Conservation (phyloP, 2,329 filamentous ascomycete species). For the Phoma sp. region DNA sequence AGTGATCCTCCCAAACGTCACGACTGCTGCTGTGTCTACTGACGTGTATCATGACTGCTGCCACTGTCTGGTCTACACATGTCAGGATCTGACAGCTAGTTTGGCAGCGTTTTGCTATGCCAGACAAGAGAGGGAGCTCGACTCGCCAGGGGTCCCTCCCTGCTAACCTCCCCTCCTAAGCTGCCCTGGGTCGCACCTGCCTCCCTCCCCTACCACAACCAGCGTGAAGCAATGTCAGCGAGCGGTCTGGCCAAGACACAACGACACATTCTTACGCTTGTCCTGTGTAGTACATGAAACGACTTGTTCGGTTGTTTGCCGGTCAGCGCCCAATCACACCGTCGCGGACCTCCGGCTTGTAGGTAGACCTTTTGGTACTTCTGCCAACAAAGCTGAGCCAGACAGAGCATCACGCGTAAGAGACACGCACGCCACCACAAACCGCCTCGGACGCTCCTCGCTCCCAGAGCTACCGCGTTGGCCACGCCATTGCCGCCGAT, state of each 20-base stretch:
- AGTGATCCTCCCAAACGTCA: background rate
- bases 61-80: background rate
- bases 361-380: background rate
- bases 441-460: background rate
- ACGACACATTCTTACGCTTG: background rate
- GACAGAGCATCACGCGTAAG: background rate
- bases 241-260: background rate
- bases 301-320: slow-evolving; percentile 4
- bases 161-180: slow-evolving; percentile 3
- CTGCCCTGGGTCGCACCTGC: slow-evolving; percentile 5
- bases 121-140: background rate
- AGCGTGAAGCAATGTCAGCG: background rate
- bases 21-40: background rate
- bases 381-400: slow-evolving; percentile 5
- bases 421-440: background rate
- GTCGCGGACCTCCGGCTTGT: slow-evolving; percentile 15
- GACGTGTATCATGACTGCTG: background rate
- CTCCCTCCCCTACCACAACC: slow-evolving; percentile 2
- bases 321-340: background rate
- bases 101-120: background rate
- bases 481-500: background rate
- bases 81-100: background rate
- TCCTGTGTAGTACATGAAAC: slow-evolving; percentile 5
- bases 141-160: slow-evolving; percentile 2
- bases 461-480: no score